Conservation (phyloP, 768 basidiomycete species). For the Macrocybe gigantea region DNA sequence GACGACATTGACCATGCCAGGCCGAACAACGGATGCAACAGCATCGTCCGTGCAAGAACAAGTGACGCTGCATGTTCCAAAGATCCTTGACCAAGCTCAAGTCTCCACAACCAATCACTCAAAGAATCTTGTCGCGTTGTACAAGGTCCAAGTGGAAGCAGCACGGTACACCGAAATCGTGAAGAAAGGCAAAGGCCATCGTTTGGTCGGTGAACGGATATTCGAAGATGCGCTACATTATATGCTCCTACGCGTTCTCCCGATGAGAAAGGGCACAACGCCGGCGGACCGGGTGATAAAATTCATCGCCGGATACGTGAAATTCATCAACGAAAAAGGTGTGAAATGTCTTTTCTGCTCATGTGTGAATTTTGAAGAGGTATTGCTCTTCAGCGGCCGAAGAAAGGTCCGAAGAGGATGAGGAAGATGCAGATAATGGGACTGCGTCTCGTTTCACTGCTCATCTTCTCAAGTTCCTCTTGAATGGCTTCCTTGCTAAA, state of each 20-base stretch:
- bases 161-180: constrained; percentile 44
- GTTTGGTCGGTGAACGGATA: constrained; percentile 66
- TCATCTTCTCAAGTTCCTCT: constrained; percentile 57
- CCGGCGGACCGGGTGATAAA: constrained; percentile 76
- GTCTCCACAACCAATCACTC: constrained; percentile 72
- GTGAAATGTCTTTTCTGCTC: constrained; percentile 9
- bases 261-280: constrained; percentile 73
- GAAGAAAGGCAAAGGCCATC: constrained; percentile 38
- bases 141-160: constrained; percentile 72
- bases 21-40: too few species aligned
- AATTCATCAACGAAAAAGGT: constrained; percentile 77
- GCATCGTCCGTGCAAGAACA: too few species aligned
- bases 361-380: neutral
- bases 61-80: constrained; percentile 28
- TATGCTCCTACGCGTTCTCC: constrained; percentile 54
- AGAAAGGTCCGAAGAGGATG: constrained; percentile 30
- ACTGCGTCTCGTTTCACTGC: constrained; percentile 63
- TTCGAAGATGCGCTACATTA: constrained; percentile 66
- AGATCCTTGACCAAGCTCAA: constrained; percentile 80
- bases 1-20: too few species aligned
- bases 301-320: constrained; percentile 77
- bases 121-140: constrained; percentile 80
- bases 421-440: constrained; percentile 51
- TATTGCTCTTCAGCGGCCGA: constrained; percentile 26
- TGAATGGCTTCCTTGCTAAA: constrained; percentile 77